These are phyloP conservation scores for Alternaria ventricosa DNA, from an alignment of 2,329 filamentous ascomycete genomes.

Conservation along the genomic window DNA sequence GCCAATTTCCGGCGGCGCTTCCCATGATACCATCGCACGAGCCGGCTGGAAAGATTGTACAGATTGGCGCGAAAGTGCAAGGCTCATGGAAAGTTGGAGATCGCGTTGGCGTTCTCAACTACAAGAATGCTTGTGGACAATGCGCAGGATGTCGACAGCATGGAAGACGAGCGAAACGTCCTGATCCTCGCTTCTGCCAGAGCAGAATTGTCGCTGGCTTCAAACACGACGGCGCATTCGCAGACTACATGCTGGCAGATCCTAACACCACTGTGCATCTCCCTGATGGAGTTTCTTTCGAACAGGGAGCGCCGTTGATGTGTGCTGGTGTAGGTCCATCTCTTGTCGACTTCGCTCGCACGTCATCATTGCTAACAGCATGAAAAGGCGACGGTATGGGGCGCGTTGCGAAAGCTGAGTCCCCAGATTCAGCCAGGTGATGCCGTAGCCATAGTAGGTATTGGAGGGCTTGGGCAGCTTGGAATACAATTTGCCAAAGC, in stretches of 20 bases:
- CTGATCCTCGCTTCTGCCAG: conserved; percentile 39
- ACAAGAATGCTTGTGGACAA: conserved; percentile 32
- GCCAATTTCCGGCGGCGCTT: conserved; percentile 26
- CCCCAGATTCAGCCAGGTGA: conserved; percentile 65
- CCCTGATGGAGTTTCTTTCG: conserved; percentile 27
- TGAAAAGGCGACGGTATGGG: conserved; percentile 36
- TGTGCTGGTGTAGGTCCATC: conserved; percentile 39
- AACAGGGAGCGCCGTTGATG: conserved; percentile 45
- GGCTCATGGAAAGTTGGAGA: conserved; percentile 37
- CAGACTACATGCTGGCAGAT: conserved; percentile 44
- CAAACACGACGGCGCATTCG: conserved; percentile 41
- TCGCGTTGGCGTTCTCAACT: conserved; percentile 38
- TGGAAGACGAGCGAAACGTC: conserved; percentile 8
- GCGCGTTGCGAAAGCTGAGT: conserved; percentile 27
- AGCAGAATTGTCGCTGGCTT: conserved; percentile 38
- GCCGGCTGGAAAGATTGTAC: conserved; percentile 39
- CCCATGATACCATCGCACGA: conserved; percentile 46
- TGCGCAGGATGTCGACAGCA: conserved; percentile 30
- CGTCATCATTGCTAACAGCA: not conserved
- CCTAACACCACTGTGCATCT: conserved; percentile 35
- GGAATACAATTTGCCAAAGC: conserved; percentile 72
- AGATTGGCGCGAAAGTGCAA: conserved; percentile 32
- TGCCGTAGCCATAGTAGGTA: conserved; percentile 79
- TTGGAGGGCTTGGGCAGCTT: conserved; percentile 78
- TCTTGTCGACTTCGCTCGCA: not conserved